phyloP scores from a whole-genome alignment of 192 early-diverging fungal species.

The Irineochytrium annulatum region DNA sequence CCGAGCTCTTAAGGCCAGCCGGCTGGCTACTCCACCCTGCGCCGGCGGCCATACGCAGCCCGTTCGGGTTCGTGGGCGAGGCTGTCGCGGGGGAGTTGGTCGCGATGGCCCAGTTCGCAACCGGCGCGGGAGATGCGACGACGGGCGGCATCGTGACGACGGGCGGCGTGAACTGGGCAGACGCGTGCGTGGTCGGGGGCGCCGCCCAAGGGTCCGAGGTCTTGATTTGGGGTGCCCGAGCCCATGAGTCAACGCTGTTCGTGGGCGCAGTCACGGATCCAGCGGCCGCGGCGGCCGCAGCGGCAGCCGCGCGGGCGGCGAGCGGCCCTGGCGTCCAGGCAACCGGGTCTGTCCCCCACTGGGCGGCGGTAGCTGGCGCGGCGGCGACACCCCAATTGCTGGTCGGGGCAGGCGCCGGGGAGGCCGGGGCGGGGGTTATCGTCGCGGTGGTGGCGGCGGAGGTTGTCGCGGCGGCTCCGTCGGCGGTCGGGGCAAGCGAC shows the following conservation, averaged over 20 bases:
- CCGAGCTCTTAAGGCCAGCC: not conserved
- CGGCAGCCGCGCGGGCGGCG: slow-evolving; percentile 33
- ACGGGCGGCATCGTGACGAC: too few relatives aligned
- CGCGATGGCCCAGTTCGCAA: not conserved
- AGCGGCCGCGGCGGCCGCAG: slow-evolving; percentile 26
- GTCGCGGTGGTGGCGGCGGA: not conserved
- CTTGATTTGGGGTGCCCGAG: too few relatives aligned
- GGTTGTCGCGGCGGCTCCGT: slow-evolving; percentile 3
- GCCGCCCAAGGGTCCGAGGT: slow-evolving; percentile 50
- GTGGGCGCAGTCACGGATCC: slow-evolving; percentile 17
- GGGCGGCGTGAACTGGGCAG: too few relatives aligned
- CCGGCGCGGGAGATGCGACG: too few relatives aligned
- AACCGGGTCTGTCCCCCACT: slow-evolving; percentile 44
- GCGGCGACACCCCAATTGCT: too few relatives aligned
- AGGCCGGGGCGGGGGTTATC: not conserved
- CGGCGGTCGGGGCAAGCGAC: slow-evolving; percentile 1
- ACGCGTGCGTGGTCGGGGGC: not conserved
- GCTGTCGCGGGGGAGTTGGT: not conserved
- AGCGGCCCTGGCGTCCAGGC: slow-evolving; percentile 47
- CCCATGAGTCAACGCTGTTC: too few relatives aligned
- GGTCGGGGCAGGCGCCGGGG: slow-evolving; percentile 19
- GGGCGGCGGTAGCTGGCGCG: slow-evolving; percentile 1
- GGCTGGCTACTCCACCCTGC: slow-evolving; percentile 25
- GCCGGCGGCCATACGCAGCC: slow-evolving; percentile 9
- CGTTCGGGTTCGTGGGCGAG: not conserved